These are phyloP conservation scores for Raffaelea albimanens DNA, from an alignment of 2,329 filamentous ascomycete genomes.

Conservation along the genomic window DNA sequence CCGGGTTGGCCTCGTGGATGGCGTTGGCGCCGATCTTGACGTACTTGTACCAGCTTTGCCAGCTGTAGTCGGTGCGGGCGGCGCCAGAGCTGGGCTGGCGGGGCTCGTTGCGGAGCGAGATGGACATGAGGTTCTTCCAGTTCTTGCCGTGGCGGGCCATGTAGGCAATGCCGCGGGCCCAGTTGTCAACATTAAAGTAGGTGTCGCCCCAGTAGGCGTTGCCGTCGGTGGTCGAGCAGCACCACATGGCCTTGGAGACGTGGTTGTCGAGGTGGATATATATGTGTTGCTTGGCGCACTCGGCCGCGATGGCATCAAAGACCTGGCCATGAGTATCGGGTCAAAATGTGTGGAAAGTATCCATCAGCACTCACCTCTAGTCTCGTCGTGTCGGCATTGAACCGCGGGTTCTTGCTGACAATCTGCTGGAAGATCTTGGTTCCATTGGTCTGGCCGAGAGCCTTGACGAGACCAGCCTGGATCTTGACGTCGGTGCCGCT, in stretches of 20 bases:
- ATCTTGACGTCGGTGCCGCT: constrained; percentile 36
- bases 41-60: constrained; percentile 45
- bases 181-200: constrained; percentile 48
- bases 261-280: constrained; percentile 54
- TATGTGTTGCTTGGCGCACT: constrained; percentile 43
- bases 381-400: constrained; percentile 43
- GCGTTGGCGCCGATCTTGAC: constrained; percentile 36
- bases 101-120: constrained; percentile 45
- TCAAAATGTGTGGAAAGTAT: background rate
- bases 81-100: constrained; percentile 30
- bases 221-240: constrained; percentile 43
- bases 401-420: constrained; percentile 45
- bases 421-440: constrained; percentile 40
- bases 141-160: constrained; percentile 47
- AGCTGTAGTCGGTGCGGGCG: constrained; percentile 36
- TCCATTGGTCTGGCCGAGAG: constrained; percentile 44
- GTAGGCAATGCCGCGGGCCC: constrained; percentile 48
- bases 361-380: constrained; percentile 27
- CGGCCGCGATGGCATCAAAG: constrained; percentile 53
- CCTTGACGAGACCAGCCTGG: constrained; percentile 18
- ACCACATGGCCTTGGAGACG: constrained; percentile 49
- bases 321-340: constrained; percentile 28
- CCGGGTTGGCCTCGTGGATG: constrained; percentile 40
- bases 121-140: constrained; percentile 38
- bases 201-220: constrained; percentile 54